Evolutionary conservation across 768 basidiomycete genomes (phyloP).

Genomic region (Lentinula sp.): DNA sequence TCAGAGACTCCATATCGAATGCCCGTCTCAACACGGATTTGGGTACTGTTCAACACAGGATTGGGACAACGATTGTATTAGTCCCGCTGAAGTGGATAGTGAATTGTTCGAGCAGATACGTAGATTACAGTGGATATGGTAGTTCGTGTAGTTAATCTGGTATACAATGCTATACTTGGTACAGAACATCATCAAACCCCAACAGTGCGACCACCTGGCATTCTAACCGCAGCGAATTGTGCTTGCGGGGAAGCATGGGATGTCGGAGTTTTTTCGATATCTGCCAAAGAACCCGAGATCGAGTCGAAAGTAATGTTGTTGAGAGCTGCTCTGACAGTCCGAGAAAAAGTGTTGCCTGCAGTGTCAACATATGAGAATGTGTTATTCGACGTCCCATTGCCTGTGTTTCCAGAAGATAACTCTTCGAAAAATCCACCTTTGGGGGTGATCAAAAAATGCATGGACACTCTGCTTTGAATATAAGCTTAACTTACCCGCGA

Average conservation of each 20-base stretch:
- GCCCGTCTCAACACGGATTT: slow-evolving; percentile 31
- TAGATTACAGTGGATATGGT: not conserved
- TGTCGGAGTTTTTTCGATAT: not conserved
- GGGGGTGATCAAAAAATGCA: not conserved
- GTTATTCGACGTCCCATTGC: slow-evolving; percentile 69
- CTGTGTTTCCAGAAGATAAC: slow-evolving; percentile 41
- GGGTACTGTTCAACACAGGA: slow-evolving; percentile 36
- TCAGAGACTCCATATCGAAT: slow-evolving; percentile 13
- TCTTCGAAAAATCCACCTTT: slow-evolving; percentile 47
- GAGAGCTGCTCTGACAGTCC: slow-evolving; percentile 54
- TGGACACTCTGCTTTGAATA: not conserved
- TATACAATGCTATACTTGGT: not conserved
- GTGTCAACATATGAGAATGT: slow-evolving; percentile 55
- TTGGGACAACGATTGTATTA: not conserved
- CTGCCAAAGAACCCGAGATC: slow-evolving; percentile 43
- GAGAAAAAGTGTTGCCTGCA: slow-evolving; percentile 55
- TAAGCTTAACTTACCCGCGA: slow-evolving; percentile 37
- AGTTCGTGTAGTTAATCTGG: not conserved
- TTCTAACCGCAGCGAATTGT: slow-evolving; percentile 15
- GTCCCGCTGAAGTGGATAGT: not conserved
- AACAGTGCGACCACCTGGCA: slow-evolving; percentile 28
- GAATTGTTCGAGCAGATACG: not conserved
- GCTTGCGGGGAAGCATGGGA: not conserved
- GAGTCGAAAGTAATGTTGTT: slow-evolving; percentile 57
- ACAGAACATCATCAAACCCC: slow-evolving; percentile 4